Evolutionary conservation across 306 rosid genomes (phyloP).

Genomic region (Crataegus laevigata): DNA sequence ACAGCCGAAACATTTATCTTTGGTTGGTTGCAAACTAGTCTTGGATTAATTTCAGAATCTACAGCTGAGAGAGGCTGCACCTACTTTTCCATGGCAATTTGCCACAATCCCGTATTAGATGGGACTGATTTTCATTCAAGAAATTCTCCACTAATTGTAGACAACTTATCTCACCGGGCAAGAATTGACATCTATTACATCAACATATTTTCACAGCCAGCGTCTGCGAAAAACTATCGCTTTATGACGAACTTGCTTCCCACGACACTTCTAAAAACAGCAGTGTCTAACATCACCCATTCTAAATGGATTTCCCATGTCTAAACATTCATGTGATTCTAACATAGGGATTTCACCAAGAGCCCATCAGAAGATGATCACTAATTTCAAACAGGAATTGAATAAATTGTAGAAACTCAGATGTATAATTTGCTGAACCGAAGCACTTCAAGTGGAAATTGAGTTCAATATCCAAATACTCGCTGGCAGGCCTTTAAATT

Average conservation of each 20-base stretch:
- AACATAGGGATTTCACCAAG: slow-evolving; percentile 14
- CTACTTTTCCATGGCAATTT: slow-evolving; percentile 46
- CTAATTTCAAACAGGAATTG: slow-evolving; percentile 10
- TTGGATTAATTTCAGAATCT: slow-evolving; percentile 46
- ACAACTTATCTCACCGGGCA: slow-evolving; percentile 48
- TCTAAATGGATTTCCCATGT: slow-evolving; percentile 27
- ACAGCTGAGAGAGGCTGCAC: slow-evolving; percentile 40
- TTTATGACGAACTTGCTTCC: slow-evolving; percentile 38
- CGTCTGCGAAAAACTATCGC: slow-evolving; percentile 33
- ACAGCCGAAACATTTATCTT: slow-evolving; percentile 52
- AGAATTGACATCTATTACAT: slow-evolving; percentile 46
- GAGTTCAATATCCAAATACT: background rate
- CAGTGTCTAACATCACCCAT: slow-evolving; percentile 26
- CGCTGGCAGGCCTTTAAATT: slow-evolving; percentile 12
- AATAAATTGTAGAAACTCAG: background rate
- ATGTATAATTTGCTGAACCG: background rate
- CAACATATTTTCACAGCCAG: slow-evolving; percentile 39
- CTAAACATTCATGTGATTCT: slow-evolving; percentile 17
- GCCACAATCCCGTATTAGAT: slow-evolving; percentile 42
- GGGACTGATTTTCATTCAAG: slow-evolving; percentile 46
- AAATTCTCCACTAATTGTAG: slow-evolving; percentile 66
- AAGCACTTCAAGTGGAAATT: slow-evolving; percentile 4
- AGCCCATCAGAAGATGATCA: slow-evolving; percentile 7
- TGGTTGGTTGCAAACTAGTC: slow-evolving; percentile 52
- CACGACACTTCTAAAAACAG: slow-evolving; percentile 25